Conservation (phyloP, 2,329 filamentous ascomycete species). For the Blastomyces gilchristii region DNA sequence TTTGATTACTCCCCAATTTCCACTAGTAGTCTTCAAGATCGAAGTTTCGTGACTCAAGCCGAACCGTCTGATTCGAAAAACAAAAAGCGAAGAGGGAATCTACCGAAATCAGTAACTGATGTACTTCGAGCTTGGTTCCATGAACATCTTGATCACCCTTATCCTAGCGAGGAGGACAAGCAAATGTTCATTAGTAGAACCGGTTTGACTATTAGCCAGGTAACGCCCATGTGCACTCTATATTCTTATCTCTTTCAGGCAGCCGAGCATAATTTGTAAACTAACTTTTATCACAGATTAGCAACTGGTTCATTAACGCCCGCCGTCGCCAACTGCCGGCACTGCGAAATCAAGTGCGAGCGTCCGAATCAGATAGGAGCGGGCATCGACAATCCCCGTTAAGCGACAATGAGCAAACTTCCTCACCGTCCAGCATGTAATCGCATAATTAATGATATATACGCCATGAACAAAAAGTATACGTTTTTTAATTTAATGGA, state of each 20-base stretch:
- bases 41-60: slow-evolving; percentile 31
- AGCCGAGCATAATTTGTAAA: background rate
- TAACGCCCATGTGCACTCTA: slow-evolving; percentile 19
- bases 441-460: slow-evolving; percentile 2
- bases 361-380: slow-evolving; percentile 9
- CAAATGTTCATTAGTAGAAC: slow-evolving; percentile 68
- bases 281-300: slow-evolving; percentile 31
- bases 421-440: slow-evolving; percentile 7
- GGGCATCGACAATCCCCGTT: slow-evolving; percentile 5
- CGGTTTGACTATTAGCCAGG: slow-evolving; percentile 61
- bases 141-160: slow-evolving; percentile 67
- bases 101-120: slow-evolving; percentile 83
- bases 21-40: slow-evolving; percentile 24
- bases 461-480: background rate
- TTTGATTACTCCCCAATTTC: slow-evolving; percentile 26
- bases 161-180: slow-evolving; percentile 82
- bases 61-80: slow-evolving; percentile 31
- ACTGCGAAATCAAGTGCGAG: slow-evolving; percentile 35
- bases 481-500: slow-evolving; percentile 2
- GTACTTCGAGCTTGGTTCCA: slow-evolving; percentile 71
- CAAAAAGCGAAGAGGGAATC: slow-evolving; percentile 62
- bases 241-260: background rate
- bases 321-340: slow-evolving; percentile 39
- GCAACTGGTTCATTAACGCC: slow-evolving; percentile 46
- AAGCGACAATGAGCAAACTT: slow-evolving; percentile 7